Conservation (phyloP, 169 alveolate genomes). For the Plasmodium fragile region DNA sequence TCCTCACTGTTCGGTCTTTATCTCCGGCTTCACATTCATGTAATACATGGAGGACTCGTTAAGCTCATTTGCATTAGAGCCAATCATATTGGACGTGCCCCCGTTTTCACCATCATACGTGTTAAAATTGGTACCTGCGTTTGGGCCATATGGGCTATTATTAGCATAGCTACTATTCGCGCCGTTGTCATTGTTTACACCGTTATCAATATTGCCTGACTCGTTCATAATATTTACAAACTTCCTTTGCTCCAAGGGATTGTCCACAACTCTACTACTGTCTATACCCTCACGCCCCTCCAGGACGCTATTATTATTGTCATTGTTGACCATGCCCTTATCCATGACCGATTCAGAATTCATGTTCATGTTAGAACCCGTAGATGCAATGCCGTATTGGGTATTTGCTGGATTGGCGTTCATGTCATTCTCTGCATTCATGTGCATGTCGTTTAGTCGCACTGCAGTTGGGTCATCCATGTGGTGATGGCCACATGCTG, state of each 20-base stretch:
- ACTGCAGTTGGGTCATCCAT: neutral
- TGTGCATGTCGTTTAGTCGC: neutral
- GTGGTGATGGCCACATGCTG: neutral
- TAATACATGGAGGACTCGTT: conserved; percentile 43
- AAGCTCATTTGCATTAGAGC: neutral
- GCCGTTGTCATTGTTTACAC: neutral
- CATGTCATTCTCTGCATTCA: neutral
- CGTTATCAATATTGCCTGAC: neutral
- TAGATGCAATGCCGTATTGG: neutral
- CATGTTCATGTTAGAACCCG: conserved; percentile 2
- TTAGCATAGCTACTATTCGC: conserved; percentile 13
- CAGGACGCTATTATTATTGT: neutral
- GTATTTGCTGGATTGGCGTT: neutral
- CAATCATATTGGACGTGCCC: conserved; percentile 10
- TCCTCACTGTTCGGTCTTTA: conserved; percentile 40
- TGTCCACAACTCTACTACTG: neutral
- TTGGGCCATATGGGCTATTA: conserved; percentile 17
- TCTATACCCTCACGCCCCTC: neutral
- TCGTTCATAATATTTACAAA: conserved; percentile 7
- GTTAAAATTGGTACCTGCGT: conserved; percentile 20
- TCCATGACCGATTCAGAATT: neutral
- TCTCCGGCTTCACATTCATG: conserved; percentile 47
- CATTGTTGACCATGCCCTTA: neutral
- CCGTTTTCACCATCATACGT: conserved; percentile 18
- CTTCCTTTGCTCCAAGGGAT: conserved; percentile 9